A percentile compares a stretch with the other conserved stretches of the same genome.
These are phyloP conservation scores for Cyclanthera cordifolia DNA, from an alignment of 306 rosid genomes.

Conservation along the genomic window DNA sequence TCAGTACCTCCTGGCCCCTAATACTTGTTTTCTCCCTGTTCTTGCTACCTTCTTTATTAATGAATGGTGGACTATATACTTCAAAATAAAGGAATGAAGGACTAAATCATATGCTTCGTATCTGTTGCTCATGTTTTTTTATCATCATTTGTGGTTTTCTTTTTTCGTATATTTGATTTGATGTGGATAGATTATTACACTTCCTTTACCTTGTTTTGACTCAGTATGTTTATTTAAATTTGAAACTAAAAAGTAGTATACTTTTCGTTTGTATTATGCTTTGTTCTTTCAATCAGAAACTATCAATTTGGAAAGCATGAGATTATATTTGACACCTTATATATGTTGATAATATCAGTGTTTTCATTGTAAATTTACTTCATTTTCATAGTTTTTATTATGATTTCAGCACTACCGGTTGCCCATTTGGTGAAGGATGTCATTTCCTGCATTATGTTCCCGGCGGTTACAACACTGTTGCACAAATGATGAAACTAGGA, in stretches of 20 bases:
- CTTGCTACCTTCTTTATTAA: neutral
- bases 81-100: too few relatives aligned
- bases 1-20: neutral
- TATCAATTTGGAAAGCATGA: neutral
- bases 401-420: constrained; percentile 46
- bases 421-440: too few relatives aligned
- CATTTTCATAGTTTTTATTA: neutral
- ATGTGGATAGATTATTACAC: neutral
- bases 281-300: neutral
- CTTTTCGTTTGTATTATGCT: neutral
- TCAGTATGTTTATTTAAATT: neutral
- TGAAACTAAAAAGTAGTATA: neutral
- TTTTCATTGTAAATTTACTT: neutral
- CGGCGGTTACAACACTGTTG: constrained; percentile 83
- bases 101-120: neutral
- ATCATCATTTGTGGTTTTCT: neutral
- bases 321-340: too few relatives aligned
- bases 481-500: constrained; percentile 77
- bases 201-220: neutral
- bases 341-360: neutral
- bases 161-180: neutral
- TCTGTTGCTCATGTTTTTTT: neutral
- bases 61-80: neutral
- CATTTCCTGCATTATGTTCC: constrained; percentile 58
- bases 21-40: neutral